These are phyloP conservation scores for Didymella keratinophila DNA, from an alignment of 2,329 filamentous ascomycete species.

Conservation along the genomic window DNA sequence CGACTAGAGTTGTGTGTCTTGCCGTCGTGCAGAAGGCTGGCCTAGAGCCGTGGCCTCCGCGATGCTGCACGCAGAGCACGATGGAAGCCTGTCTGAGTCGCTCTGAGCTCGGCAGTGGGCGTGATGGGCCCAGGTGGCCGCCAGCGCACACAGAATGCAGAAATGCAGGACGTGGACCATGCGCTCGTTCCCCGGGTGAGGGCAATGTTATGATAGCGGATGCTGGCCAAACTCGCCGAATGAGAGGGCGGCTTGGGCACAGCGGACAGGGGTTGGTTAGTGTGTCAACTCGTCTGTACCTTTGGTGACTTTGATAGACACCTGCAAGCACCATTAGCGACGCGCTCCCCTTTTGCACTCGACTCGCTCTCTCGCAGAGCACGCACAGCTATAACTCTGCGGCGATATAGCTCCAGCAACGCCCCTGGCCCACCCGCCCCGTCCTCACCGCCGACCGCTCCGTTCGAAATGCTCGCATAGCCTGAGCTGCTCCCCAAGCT, in stretches of 20 bases:
- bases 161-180: constrained; percentile 17
- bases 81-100: not conserved
- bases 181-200: constrained; percentile 28
- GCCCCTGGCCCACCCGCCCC: constrained; percentile 22
- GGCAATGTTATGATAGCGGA: constrained; percentile 27
- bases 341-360: constrained; percentile 18
- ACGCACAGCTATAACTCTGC: constrained; percentile 1
- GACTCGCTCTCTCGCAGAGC: constrained; percentile 13
- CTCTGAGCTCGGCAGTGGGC: not conserved
- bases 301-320: constrained; percentile 12
- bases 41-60: not conserved
- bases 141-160: constrained; percentile 16
- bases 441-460: constrained; percentile 17
- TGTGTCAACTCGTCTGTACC: constrained; percentile 9
- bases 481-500: constrained; percentile 36
- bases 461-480: constrained; percentile 40
- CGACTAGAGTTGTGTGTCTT: constrained; percentile 7
- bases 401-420: constrained; percentile 23
- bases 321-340: constrained; percentile 7
- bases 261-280: constrained; percentile 22
- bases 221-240: constrained; percentile 4
- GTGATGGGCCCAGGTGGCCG: not conserved
- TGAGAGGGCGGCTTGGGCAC: constrained; percentile 17
- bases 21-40: constrained; percentile 13
- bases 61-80: constrained; percentile 1